Base-by-base conservation (phyloP, 2,329 filamentous ascomycete species). In the Orbilia brochopaga region DNA sequence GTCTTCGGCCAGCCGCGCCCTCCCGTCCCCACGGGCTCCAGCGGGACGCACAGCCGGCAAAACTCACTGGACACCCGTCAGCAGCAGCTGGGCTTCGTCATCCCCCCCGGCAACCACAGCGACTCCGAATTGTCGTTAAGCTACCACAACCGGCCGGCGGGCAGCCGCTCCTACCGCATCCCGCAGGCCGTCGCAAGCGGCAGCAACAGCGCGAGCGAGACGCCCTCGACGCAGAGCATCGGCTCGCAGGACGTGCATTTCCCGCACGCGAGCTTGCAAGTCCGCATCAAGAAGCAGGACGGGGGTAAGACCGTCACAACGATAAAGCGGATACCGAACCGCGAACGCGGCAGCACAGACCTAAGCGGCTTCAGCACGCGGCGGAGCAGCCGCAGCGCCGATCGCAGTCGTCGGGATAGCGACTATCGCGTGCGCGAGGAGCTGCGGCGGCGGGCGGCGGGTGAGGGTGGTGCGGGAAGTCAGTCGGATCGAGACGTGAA, bases 231-330 rank as follows among this genome's bases (percentile, higher is more conserved):
- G 5, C 59, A 57, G 19, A 61, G 44, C 21, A 48, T 53, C 21
- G 53, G 59, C 2, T 55, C 60, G 19, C 56, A 69, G 17, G 50
- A 30, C 15, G 53, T 55, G 13, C 61, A 59, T 35, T 66, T 65
- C 15, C 69, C 69, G 10, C 69, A 73, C 30, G 69, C 69, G 5
- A 55, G 48, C 11, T 35, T 73, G 24, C 69, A 73, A 27, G 69
- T 73, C 53, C 61, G 69, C 15, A 73, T 73, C 15, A 73, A 73
- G 44, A 73, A 73, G 44, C 23, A 73, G n/a, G 69, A 73, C 17
- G 69, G 69, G 2, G 69, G 69, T 4, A 65, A 58, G 48, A 73
- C 69, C 0, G 69, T 73, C 10, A 73, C 69, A 42, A 73, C 69
- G 5, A 73, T 73, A 40, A 73, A 73, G 40, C 27, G 69, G 40